Percentiles rank a stretch among this genome's conserved stretches.
These are phyloP conservation scores for Thuidium tamariscinum DNA, from an alignment of 225 moss, liverwort and hornwort genomes.

Conservation along the genomic window DNA sequence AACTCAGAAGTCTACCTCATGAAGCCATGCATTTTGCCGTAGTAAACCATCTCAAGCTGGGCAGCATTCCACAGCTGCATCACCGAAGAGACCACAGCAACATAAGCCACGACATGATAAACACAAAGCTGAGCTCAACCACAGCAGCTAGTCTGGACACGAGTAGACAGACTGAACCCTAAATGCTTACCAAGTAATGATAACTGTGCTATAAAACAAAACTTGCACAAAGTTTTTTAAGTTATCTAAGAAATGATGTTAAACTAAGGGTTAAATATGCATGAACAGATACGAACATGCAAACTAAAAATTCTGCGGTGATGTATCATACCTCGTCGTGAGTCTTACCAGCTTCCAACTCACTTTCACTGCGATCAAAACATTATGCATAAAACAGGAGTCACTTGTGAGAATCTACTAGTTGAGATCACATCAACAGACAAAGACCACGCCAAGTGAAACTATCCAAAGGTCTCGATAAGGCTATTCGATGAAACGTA, in stretches of 20 bases:
- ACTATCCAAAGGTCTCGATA: neutral
- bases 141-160: neutral
- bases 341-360: slow-evolving; percentile 74
- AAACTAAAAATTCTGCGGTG: neutral
- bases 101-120: neutral
- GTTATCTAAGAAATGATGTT: neutral
- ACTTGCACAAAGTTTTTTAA: neutral
- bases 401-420: neutral
- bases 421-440: neutral
- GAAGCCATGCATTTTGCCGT: slow-evolving; percentile 97
- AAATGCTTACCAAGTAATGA: neutral
- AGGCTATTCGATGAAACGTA: slow-evolving; percentile 19
- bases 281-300: too few species aligned
- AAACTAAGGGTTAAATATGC: neutral
- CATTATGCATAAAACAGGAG: neutral
- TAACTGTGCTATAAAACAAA: neutral
- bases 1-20: slow-evolving; percentile 53
- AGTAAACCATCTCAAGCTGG: slow-evolving; percentile 89
- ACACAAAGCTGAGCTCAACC: neutral
- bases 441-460: neutral
- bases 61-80: slow-evolving; percentile 93
- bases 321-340: slow-evolving; percentile 52
- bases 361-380: slow-evolving; percentile 41
- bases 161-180: neutral
- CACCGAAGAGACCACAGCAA: neutral